phyloP scores from a whole-genome alignment of 108 stramenopile species.

The Nannochloropsis gaditana region DNA sequence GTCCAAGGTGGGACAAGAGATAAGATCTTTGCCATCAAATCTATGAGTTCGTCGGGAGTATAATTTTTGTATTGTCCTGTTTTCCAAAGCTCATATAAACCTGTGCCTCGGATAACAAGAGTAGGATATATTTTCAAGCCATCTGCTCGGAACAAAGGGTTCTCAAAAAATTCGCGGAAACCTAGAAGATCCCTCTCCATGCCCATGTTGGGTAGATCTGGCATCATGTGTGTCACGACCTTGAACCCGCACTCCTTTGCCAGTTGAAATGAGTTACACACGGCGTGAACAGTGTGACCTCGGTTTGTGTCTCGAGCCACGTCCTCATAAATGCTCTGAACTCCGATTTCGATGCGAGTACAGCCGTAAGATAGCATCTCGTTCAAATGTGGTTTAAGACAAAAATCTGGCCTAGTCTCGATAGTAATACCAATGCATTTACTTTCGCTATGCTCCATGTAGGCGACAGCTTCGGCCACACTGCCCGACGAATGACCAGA shows the following conservation, averaged over 20 bases:
- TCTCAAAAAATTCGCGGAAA: constrained; percentile 83
- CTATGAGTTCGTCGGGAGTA: constrained; percentile 85
- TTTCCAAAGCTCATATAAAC: constrained; percentile 89
- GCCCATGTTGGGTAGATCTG: constrained; percentile 84
- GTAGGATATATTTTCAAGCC: constrained; percentile 92
- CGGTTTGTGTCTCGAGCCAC: constrained; percentile 87
- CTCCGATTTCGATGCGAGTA: constrained; percentile 93
- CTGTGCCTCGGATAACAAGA: constrained; percentile 89
- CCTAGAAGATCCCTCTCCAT: constrained; percentile 80
- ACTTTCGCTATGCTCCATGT: constrained; percentile 67
- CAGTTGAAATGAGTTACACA: constrained; percentile 80
- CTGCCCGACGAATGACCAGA: constrained; percentile 69
- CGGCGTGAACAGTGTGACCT: constrained; percentile 85
- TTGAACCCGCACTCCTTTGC: constrained; percentile 95
- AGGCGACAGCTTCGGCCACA: constrained; percentile 76
- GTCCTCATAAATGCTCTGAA: constrained; percentile 84
- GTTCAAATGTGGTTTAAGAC: constrained; percentile 81
- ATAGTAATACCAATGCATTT: constrained; percentile 82
- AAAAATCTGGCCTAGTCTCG: constrained; percentile 93
- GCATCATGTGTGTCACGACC: constrained; percentile 94
- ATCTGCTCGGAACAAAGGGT: constrained; percentile 82
- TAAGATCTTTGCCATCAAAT: constrained; percentile 76
- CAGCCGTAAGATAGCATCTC: constrained; percentile 92
- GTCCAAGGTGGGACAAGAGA: constrained; percentile 92
- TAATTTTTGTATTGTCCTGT: constrained; percentile 79